Conservation (phyloP, 495 filamentous ascomycete species). For the Trypethelium eluteriae region DNA sequence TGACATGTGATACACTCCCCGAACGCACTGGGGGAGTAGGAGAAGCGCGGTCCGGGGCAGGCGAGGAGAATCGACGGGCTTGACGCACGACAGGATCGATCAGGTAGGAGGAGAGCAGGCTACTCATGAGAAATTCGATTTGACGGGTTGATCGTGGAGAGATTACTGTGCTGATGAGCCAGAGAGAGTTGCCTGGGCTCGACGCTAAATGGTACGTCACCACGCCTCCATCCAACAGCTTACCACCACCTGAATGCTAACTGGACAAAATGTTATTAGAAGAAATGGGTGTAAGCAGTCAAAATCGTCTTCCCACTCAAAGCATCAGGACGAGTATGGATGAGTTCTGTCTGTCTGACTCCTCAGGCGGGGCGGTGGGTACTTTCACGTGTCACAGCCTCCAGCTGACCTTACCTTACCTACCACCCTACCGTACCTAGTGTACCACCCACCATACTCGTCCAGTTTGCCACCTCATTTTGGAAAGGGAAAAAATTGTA, state of each 20-base stretch:
- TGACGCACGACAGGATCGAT: constrained; percentile 71
- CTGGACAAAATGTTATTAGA: too few relatives aligned
- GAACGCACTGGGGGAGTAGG: constrained; percentile 4
- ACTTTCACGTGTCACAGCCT: constrained; percentile 6
- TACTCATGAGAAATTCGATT: constrained; percentile 51
- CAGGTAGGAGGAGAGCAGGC: constrained; percentile 63
- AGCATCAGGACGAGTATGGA: neutral
- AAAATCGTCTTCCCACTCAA: too few relatives aligned
- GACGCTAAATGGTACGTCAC: neutral
- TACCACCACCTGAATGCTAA: too few relatives aligned
- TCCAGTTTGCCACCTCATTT: neutral
- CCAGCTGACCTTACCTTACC: neutral
- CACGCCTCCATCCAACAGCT: neutral
- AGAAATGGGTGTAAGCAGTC: too few relatives aligned
- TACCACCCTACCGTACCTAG: neutral
- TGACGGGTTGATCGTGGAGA: neutral
- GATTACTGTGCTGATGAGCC: neutral
- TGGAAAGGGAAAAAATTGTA: neutral
- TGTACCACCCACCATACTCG: too few relatives aligned
- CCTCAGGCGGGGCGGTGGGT: neutral
- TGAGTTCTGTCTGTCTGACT: neutral
- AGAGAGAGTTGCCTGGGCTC: neutral
- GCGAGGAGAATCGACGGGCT: constrained; percentile 59
- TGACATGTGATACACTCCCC: constrained; percentile 25
- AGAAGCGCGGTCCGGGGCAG: constrained; percentile 31